phyloP scores from a whole-genome alignment of 2,329 filamentous ascomycete genomes.

The Calonectria honghensis region DNA sequence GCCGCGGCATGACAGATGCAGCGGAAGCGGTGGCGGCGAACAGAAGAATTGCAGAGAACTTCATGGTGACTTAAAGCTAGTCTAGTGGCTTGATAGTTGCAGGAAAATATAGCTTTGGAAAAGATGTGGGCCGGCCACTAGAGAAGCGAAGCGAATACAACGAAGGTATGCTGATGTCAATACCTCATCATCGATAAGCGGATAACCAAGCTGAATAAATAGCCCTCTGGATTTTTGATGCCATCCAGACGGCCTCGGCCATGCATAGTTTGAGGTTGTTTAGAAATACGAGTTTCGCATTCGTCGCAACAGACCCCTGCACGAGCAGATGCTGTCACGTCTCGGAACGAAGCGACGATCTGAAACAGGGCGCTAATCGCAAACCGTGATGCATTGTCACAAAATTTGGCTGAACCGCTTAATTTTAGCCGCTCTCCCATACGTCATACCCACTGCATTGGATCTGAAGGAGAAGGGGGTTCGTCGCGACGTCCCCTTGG shows the following conservation, averaged over 20 bases:
- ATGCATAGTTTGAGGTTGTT: conserved; percentile 10
- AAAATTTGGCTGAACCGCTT: background rate
- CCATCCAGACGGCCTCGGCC: background rate
- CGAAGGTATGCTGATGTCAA: background rate
- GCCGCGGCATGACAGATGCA: conserved; percentile 31
- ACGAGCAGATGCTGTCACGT: conserved; percentile 32
- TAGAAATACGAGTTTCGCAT: conserved; percentile 31
- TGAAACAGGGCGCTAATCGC: conserved; percentile 40
- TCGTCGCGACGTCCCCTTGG: conserved; percentile 2
- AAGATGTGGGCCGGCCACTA: conserved; percentile 40
- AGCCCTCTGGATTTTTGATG: conserved; percentile 1
- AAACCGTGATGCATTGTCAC: conserved; percentile 16
- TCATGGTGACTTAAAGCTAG: conserved; percentile 32
- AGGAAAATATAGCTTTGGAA: background rate
- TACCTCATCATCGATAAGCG: background rate
- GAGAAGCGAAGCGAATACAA: background rate
- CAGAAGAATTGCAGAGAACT: conserved; percentile 20
- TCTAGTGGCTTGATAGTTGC: background rate
- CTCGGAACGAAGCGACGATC: conserved; percentile 40
- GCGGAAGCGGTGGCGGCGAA: conserved; percentile 27
- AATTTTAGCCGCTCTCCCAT: background rate
- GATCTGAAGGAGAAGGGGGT: background rate
- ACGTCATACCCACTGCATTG: background rate
- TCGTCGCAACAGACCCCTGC: conserved; percentile 40
- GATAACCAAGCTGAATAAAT: conserved; percentile 1